Conservation (phyloP, 1,284 basidiomycete genomes). For the Apiotrichum siamense region DNA sequence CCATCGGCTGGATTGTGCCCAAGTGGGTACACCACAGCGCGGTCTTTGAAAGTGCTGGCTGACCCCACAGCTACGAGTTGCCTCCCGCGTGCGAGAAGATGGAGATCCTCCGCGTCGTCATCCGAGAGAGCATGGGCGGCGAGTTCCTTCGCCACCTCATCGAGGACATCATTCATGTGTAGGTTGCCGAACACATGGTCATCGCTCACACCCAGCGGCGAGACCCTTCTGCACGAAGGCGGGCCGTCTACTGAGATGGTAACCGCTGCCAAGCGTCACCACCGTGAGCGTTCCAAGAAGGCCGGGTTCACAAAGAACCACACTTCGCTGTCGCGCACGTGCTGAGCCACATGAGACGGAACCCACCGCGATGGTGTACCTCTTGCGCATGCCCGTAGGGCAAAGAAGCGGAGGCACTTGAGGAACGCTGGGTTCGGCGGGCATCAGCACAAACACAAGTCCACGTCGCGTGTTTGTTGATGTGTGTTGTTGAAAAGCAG, state of each 20-base stretch:
- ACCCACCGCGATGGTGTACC: no score
- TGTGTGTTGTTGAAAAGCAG: no score
- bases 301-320: not conserved
- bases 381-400: no score
- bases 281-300: not conserved
- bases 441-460: no score
- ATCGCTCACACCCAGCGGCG: slow-evolving; percentile 19
- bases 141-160: slow-evolving; percentile 38
- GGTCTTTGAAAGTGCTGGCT: no score
- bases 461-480: no score
- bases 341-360: no score
- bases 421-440: no score
- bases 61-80: slow-evolving; percentile 57
- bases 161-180: slow-evolving; percentile 31
- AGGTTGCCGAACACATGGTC: not conserved
- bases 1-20: slow-evolving; percentile 64
- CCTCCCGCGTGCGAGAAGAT: slow-evolving; percentile 62
- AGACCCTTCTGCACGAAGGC: slow-evolving; percentile 26
- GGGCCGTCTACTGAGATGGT: slow-evolving; percentile 33
- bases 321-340: not conserved
- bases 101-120: slow-evolving; percentile 80
- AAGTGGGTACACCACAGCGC: no score
- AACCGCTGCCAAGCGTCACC: slow-evolving; percentile 3
- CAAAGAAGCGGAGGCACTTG: no score
- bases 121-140: slow-evolving; percentile 58